Evolutionary conservation across 2,329 filamentous ascomycete species (phyloP), one percentile per base, ranked within the genome.

Genomic region (Nothophoma quercina): DNA sequence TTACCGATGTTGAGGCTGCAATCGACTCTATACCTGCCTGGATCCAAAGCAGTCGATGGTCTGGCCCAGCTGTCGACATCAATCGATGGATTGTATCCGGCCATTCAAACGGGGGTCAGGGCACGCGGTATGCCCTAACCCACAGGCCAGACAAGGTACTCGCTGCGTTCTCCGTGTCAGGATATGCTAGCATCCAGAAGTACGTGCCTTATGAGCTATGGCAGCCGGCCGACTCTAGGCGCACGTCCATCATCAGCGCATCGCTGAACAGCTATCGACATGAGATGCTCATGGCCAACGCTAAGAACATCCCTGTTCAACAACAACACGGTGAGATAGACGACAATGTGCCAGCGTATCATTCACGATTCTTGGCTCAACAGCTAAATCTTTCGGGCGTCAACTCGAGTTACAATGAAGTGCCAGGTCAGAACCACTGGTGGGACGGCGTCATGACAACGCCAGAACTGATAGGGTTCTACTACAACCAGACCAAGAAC

Each of bases 51-150:
- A 69, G 77, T 23, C 64, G 60, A 2, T 86, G 84, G 84, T 57
- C 66, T 38, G 81, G 82, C 0, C 75, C 77, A 2, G 73, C 69
- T 10, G 74, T 81, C 10, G 72, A 81, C 44, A 63, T 67, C 7
- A 60, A 79, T 25, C 75, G 76, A 42, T 82, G 83, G 81, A 75
- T 86, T 25, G 75, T 84, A 5, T 75, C 70, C 25, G 84, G 84
- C 0, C 84, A 86, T 67, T 86, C 83, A 3, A 86, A 86, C 60
- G 84, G 84, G 39, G 84, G 81, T 2, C 84, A 86, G 69, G 84
- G 83, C 7, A 77, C 79, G 3, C 86, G 83, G 83, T 83, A 81
- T 68, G 71, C 77, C 15, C 64, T 84, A 19, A 81, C 82, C 1
- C 83, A 86, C 67, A 73, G 76, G 19, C 83, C 83, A 13, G 83